phyloP scores from a whole-genome alignment of 257 asterid genomes.

The Linaria vulgaris region DNA sequence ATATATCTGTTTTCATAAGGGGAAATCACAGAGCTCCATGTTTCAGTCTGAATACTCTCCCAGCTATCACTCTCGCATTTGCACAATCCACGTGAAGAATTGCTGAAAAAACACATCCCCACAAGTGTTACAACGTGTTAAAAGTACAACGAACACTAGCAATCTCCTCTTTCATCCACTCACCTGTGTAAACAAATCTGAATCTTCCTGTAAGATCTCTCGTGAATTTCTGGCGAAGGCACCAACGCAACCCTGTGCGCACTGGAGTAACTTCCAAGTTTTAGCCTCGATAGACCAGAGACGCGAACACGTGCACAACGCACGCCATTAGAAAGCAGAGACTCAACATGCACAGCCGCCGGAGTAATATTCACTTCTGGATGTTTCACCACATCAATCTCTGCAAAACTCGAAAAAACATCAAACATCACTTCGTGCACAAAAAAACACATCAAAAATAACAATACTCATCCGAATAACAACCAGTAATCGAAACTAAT shows the following conservation, averaged over 20 bases:
- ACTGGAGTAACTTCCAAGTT: constrained; percentile 67
- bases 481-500: constrained; percentile 1
- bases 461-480: background rate
- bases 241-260: constrained; percentile 55
- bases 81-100: constrained; percentile 71
- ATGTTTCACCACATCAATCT: constrained; percentile 44
- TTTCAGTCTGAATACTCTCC: constrained; percentile 61
- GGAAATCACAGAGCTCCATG: constrained; percentile 58
- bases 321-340: constrained; percentile 38
- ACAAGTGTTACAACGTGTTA: constrained; percentile 18
- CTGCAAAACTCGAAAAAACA: constrained; percentile 39
- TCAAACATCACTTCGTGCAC: constrained; percentile 7
- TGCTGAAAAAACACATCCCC: constrained; percentile 49
- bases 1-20: constrained; percentile 68
- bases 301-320: constrained; percentile 68
- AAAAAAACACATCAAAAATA: constrained; percentile 14
- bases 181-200: constrained; percentile 78
- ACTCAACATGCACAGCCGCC: constrained; percentile 30
- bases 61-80: constrained; percentile 62
- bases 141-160: constrained; percentile 1
- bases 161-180: constrained; percentile 24
- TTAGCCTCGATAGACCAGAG: constrained; percentile 66
- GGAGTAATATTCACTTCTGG: constrained; percentile 66
- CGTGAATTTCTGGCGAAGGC: constrained; percentile 66
- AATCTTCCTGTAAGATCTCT: constrained; percentile 55